Evolutionary conservation across 352 stramenopile species (phyloP), one percentile per base, ranked within the genome.

Genomic region (Globisporangium nodosum): DNA sequence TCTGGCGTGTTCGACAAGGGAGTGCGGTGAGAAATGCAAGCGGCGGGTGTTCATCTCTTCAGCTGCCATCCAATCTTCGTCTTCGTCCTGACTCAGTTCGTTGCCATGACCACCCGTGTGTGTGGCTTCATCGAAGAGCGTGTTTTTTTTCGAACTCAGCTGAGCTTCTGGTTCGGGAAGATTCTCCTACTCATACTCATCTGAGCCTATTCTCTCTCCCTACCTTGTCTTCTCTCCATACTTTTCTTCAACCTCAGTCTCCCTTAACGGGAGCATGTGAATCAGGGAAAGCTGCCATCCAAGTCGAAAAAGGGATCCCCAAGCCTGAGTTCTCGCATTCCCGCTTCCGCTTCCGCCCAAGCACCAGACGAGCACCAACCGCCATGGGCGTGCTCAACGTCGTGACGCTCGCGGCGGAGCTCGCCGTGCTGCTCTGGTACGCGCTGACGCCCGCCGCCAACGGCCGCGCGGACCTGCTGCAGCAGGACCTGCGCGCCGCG

Each of bases 321-420:
- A 8, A 35, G 4, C 31, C 31, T 35, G 31, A 35, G 31, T 40
- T 47, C n/a, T 18, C 18, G 11, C 31, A 33, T 43, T 33, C 45
- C 31, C 35, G 18, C 52, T 16, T 24, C n/a, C 21, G 30, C 40
- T 8, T 8, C 35, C n/a, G 27, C n/a, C n/a, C 45, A 49, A 4
- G 21, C 37, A 15, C 20, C 39, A 37, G 20, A 27, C 3, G 31
- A 47, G 9, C 27, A 45, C 30, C 18, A 31, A 24, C 20, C 61
- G 37, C 31, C 55, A 92, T 92, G 81, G 81, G 81, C 27, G 50
- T 90, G 20, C 84, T 87, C 61, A 88, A 87, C 65, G 51, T 84
- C 40, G 49, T 88, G 21, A 73, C 81, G 53, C 74, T 89, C 47
- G 60, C 70, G 30, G 65, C 71, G 24, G 81, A 92, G 66, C 55